These are phyloP conservation scores for Claviceps sorghi DNA, from an alignment of 2,329 filamentous ascomycete species.

Conservation along the genomic window DNA sequence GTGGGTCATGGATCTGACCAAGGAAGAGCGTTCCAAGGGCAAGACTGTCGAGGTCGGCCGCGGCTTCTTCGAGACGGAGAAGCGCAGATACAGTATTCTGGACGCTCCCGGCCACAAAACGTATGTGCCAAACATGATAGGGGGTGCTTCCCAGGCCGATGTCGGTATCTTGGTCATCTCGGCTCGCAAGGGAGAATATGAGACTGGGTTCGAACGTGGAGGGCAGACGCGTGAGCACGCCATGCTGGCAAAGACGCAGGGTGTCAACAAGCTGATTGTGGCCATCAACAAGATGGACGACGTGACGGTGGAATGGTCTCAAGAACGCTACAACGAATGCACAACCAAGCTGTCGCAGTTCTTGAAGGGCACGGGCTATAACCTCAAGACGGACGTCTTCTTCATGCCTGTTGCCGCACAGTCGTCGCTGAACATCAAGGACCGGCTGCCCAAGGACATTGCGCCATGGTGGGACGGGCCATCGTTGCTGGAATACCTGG, in stretches of 20 bases:
- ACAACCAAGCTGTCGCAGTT: constrained; percentile 75
- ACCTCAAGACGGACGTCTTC: constrained; percentile 79
- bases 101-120: constrained; percentile 97
- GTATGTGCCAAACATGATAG: constrained; percentile 97
- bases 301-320: constrained; percentile 86
- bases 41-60: constrained; percentile 97
- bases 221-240: constrained; percentile 96
- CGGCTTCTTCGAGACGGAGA: constrained; percentile 93
- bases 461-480: constrained; percentile 79
- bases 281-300: constrained; percentile 99
- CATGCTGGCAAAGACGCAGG: constrained; percentile 93
- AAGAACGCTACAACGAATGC: constrained; percentile 87
- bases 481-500: constrained; percentile 88
- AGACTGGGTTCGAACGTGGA: constrained; percentile 92
- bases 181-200: constrained; percentile 94
- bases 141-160: constrained; percentile 82
- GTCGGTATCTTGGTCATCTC: constrained; percentile 93
- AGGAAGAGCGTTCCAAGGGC: constrained; percentile 88
- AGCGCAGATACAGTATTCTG: constrained; percentile 88
- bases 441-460: constrained; percentile 61
- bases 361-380: constrained; percentile 86
- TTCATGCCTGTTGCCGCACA: constrained; percentile 97
- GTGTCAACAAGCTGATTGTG: constrained; percentile 90
- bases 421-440: constrained; percentile 72
- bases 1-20: constrained; percentile 94